Evolutionary conservation across 345 rosid genomes (phyloP).

Genomic region (Kandelia obovata): DNA sequence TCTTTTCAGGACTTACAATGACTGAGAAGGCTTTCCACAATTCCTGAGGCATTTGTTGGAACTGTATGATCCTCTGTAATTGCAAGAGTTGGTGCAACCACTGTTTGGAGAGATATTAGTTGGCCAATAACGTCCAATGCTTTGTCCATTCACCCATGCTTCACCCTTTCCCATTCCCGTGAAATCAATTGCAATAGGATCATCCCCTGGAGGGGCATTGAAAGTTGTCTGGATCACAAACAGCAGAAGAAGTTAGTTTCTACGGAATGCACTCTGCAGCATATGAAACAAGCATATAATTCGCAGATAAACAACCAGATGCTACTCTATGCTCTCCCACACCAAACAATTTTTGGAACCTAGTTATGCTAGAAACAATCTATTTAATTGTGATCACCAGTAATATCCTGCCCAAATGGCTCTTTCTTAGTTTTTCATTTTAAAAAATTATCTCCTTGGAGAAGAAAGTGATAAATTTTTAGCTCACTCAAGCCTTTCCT

Average conservation of each 20-base stretch:
- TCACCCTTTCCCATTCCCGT: conserved; percentile 88
- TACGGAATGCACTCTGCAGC: conserved; percentile 6
- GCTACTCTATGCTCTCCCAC: background rate
- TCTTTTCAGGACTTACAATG: conserved; percentile 51
- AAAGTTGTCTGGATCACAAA: conserved; percentile 53
- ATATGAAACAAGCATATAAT: background rate
- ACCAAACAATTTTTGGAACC: background rate
- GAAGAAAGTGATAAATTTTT: no score
- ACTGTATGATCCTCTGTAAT: conserved; percentile 67
- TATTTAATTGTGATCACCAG: background rate
- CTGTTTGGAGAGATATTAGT: conserved; percentile 39
- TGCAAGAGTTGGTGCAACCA: conserved; percentile 67
- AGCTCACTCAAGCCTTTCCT: no score
- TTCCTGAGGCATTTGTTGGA: conserved; percentile 73
- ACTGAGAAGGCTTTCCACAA: conserved; percentile 87
- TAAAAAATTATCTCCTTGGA: no score
- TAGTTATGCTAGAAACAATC: background rate
- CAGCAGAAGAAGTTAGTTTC: conserved; percentile 6
- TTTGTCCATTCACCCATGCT: conserved; percentile 97
- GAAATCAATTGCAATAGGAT: conserved; percentile 81
- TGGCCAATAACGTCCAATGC: conserved; percentile 97
- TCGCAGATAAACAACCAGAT: background rate
- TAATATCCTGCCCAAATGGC: background rate
- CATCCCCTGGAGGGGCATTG: conserved; percentile 60
- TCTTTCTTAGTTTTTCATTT: background rate